Evolutionary conservation across 768 basidiomycete genomes (phyloP).

Genomic region (Russula olivacea): DNA sequence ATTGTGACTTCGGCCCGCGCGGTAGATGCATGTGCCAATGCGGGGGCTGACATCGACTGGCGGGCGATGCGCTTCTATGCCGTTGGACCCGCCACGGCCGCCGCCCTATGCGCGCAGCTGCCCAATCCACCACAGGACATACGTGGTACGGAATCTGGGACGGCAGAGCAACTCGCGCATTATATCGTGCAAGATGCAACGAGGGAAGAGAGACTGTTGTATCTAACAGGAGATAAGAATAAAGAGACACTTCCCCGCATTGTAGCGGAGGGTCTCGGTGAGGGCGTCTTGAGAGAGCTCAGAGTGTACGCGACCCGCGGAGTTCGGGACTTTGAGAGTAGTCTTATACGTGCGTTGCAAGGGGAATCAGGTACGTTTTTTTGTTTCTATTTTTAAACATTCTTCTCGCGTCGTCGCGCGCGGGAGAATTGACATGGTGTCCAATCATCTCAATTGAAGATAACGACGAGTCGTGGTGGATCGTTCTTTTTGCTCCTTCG

Average conservation of each 20-base stretch:
- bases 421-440: neutral
- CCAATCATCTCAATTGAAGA: neutral
- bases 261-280: constrained; percentile 36
- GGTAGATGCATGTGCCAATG: constrained; percentile 59
- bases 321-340: constrained; percentile 44
- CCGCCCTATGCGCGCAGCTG: constrained; percentile 32
- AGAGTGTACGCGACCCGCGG: constrained; percentile 69
- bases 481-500: constrained; percentile 73
- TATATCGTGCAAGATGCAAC: constrained; percentile 47
- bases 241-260: constrained; percentile 55
- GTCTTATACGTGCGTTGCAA: constrained; percentile 32
- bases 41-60: constrained; percentile 39
- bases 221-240: constrained; percentile 86
- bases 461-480: constrained; percentile 47
- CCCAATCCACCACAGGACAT: constrained; percentile 33
- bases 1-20: constrained; percentile 76
- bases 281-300: constrained; percentile 43
- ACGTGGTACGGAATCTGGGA: constrained; percentile 54
- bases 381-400: neutral
- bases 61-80: constrained; percentile 63
- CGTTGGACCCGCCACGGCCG: constrained; percentile 63
- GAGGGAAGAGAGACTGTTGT: constrained; percentile 46
- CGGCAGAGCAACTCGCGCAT: constrained; percentile 56
- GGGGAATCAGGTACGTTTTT: constrained; percentile 3
- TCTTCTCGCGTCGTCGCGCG: neutral